Evolutionary conservation across 2,329 filamentous ascomycete species (phyloP).

Genomic region (Penicillium sp.): DNA sequence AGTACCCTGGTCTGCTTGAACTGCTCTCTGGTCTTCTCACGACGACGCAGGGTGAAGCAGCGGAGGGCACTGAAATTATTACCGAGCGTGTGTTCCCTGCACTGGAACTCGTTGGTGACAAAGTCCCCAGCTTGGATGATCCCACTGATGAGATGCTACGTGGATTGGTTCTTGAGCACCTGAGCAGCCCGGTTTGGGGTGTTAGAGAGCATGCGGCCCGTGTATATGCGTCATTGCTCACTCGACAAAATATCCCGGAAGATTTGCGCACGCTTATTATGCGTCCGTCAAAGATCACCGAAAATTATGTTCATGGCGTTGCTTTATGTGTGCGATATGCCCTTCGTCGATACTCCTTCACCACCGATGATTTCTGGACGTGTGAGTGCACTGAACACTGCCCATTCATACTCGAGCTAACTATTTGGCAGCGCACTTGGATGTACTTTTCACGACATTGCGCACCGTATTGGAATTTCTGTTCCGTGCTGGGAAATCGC

Average conservation of each 20-base stretch:
- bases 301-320: constrained; percentile 43
- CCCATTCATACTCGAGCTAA: constrained; percentile 4
- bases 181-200: constrained; percentile 45
- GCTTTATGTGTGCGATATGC: constrained; percentile 39
- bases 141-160: constrained; percentile 32
- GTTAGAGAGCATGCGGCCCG: constrained; percentile 47
- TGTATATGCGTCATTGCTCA: constrained; percentile 40
- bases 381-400: constrained; percentile 22
- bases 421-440: constrained; percentile 25
- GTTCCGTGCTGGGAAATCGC: constrained; percentile 31
- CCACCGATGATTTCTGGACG: constrained; percentile 32
- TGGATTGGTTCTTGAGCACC: constrained; percentile 33
- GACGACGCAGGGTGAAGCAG: constrained; percentile 18
- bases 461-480: constrained; percentile 22
- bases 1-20: constrained; percentile 38
- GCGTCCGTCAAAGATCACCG: constrained; percentile 13
- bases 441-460: constrained; percentile 24
- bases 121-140: constrained; percentile 35
- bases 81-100: constrained; percentile 46
- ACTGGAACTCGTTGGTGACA: constrained; percentile 45
- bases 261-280: constrained; percentile 27
- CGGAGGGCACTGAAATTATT: constrained; percentile 31
- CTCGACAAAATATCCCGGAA: constrained; percentile 29
- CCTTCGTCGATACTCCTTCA: constrained; percentile 33
- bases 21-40: constrained; percentile 36